These are phyloP conservation scores for Phytophthora hybrid DNA, from an alignment of 352 stramenopile species.

Conservation along the genomic window DNA sequence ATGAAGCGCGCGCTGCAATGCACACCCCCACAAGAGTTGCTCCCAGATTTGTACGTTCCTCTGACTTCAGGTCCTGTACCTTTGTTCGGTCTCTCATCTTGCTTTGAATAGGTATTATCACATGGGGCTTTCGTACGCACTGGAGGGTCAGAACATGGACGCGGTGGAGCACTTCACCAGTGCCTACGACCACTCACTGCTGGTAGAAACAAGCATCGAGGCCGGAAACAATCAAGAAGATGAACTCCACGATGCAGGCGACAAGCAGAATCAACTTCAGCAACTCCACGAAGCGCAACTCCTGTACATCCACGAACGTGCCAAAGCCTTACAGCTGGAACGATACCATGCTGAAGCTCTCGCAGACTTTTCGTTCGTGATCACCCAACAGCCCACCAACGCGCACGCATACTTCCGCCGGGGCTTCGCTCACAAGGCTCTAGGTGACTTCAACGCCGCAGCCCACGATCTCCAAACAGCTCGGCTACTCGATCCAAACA, in stretches of 20 bases:
- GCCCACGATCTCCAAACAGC: constrained; percentile 79
- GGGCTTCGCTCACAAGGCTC: constrained; percentile 73
- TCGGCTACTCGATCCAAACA: constrained; percentile 66
- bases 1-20: constrained; percentile 51
- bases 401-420: constrained; percentile 87
- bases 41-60: constrained; percentile 67
- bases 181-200: constrained; percentile 36
- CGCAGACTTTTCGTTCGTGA: constrained; percentile 78
- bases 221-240: constrained; percentile 32
- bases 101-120: constrained; percentile 68
- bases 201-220: constrained; percentile 19
- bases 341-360: constrained; percentile 72
- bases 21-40: constrained; percentile 36
- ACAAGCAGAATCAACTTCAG: constrained; percentile 29
- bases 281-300: constrained; percentile 39
- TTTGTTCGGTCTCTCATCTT: neutral
- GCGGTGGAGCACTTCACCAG: constrained; percentile 79
- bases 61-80: neutral
- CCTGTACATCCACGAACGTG: constrained; percentile 76
- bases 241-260: constrained; percentile 5
- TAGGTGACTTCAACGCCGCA: constrained; percentile 63
- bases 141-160: constrained; percentile 55
- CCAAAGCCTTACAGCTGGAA: constrained; percentile 83
- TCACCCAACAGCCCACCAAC: constrained; percentile 79
- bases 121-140: constrained; percentile 68